A percentile compares a stretch with the other conserved stretches of the same genome.
Evolutionary conservation across 768 basidiomycete genomes (phyloP).

Genomic region (Auricularia cornea): DNA sequence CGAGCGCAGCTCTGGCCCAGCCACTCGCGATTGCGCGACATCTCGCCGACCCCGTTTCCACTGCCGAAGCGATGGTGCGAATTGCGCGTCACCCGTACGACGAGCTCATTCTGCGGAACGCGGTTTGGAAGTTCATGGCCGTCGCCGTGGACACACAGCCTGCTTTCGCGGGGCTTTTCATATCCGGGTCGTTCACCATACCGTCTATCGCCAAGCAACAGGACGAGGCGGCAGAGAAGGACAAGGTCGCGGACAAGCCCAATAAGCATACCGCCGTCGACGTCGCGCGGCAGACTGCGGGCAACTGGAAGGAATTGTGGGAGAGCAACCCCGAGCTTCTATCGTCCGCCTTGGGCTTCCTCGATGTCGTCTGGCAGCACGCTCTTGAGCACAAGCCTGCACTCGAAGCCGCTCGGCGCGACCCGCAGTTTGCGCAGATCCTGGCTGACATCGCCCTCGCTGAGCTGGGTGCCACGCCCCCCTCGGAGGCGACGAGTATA

Average conservation of each 20-base stretch:
- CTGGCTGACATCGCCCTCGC: slow-evolving; percentile 53
- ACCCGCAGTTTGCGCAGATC: slow-evolving; percentile 61
- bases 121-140: slow-evolving; percentile 78
- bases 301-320: slow-evolving; percentile 68
- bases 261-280: slow-evolving; percentile 49
- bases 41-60: slow-evolving; percentile 66
- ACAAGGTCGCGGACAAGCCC: slow-evolving; percentile 10
- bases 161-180: slow-evolving; percentile 70
- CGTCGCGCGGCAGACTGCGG: slow-evolving; percentile 57
- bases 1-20: slow-evolving; percentile 45
- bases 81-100: slow-evolving; percentile 76
- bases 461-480: slow-evolving; percentile 68
- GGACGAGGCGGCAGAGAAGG: slow-evolving; percentile 26
- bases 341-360: slow-evolving; percentile 63
- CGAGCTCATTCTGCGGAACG: slow-evolving; percentile 58
- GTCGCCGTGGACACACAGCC: slow-evolving; percentile 81
- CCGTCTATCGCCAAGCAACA: slow-evolving; percentile 21
- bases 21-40: slow-evolving; percentile 71
- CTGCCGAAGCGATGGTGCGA: slow-evolving; percentile 55
- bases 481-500: slow-evolving; percentile 49
- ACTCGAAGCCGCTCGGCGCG: slow-evolving; percentile 47
- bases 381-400: slow-evolving; percentile 59
- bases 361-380: slow-evolving; percentile 74
- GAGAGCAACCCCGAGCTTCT: slow-evolving; percentile 69
- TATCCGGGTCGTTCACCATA: slow-evolving; percentile 60